Percentiles rank a stretch among this genome's conserved stretches.
phyloP scores from a whole-genome alignment of 202 grass and related monocot genomes.

The Digitaria exilis region DNA sequence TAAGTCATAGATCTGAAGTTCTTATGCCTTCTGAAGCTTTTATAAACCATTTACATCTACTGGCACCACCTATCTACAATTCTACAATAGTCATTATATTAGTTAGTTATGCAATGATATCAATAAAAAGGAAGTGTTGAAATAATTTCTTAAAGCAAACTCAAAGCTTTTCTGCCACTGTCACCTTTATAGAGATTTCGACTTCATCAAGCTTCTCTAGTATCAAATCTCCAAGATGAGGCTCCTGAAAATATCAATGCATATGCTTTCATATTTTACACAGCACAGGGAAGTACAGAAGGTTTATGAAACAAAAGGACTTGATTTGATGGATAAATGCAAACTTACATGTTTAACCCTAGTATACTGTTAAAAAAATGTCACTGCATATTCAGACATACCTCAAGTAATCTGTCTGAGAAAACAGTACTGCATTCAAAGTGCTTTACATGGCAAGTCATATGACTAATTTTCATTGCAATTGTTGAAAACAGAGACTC shows the following conservation, averaged over 20 bases:
- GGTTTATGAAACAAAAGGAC: constrained; percentile 3
- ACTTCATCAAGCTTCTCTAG: constrained; percentile 71
- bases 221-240: constrained; percentile 52
- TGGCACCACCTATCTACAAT: neutral
- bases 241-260: constrained; percentile 29
- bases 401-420: neutral
- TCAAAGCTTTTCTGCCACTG: neutral
- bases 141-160: neutral
- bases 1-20: constrained; percentile 3
- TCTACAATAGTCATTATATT: neutral
- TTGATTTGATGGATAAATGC: no score
- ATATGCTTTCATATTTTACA: neutral
- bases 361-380: constrained; percentile 7
- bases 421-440: neutral
- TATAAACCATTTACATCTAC: neutral
- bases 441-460: neutral
- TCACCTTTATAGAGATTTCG: constrained; percentile 65
- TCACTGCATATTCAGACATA: no score
- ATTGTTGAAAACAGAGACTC: neutral
- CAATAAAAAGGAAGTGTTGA: neutral
- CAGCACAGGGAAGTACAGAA: neutral
- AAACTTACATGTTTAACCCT: neutral
- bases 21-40: neutral
- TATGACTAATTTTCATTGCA: neutral
- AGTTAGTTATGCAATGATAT: neutral